Evolutionary conservation across 2,329 filamentous ascomycete genomes (phyloP).

Genomic region (Scopulariopsis brevicaulis): DNA sequence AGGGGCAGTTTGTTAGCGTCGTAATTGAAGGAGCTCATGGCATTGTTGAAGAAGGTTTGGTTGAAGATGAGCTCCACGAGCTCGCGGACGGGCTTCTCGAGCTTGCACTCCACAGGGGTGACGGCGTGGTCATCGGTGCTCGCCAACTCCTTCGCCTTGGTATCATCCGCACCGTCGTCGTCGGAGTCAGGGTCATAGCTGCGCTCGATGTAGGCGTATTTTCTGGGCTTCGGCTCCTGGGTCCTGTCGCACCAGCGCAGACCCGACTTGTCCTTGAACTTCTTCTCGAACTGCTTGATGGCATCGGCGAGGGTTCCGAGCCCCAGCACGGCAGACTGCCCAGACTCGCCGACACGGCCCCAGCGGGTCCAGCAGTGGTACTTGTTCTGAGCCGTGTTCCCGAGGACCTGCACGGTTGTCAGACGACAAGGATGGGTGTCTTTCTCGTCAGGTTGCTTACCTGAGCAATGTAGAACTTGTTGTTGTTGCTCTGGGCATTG

Average conservation of each 20-base stretch:
- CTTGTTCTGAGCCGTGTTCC: neutral
- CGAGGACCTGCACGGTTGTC: neutral
- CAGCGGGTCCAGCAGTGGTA: slow-evolving; percentile 56
- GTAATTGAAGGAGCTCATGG: slow-evolving; percentile 58
- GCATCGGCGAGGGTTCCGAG: slow-evolving; percentile 29
- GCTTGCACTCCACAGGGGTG: slow-evolving; percentile 10
- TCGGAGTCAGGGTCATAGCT: slow-evolving; percentile 62
- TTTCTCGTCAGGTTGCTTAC: slow-evolving; percentile 19
- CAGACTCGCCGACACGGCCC: slow-evolving; percentile 61
- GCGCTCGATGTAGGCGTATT: slow-evolving; percentile 73
- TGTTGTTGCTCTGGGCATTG: slow-evolving; percentile 60
- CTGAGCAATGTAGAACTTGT: slow-evolving; percentile 75
- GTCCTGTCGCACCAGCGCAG: slow-evolving; percentile 40
- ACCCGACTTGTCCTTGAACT: slow-evolving; percentile 53
- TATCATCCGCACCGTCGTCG: slow-evolving; percentile 31
- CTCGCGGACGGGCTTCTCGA: slow-evolving; percentile 48
- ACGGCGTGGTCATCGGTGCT: slow-evolving; percentile 20
- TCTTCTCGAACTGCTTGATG: slow-evolving; percentile 41
- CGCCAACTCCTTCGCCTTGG: slow-evolving; percentile 16
- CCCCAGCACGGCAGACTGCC: slow-evolving; percentile 34
- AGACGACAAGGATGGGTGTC: neutral
- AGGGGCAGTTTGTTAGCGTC: slow-evolving; percentile 68
- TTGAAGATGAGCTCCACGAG: slow-evolving; percentile 82
- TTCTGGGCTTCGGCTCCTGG: slow-evolving; percentile 46
- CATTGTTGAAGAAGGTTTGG: slow-evolving; percentile 54